phyloP scores from a whole-genome alignment of 1,284 basidiomycete species.

The Phenoliferia sp. region DNA sequence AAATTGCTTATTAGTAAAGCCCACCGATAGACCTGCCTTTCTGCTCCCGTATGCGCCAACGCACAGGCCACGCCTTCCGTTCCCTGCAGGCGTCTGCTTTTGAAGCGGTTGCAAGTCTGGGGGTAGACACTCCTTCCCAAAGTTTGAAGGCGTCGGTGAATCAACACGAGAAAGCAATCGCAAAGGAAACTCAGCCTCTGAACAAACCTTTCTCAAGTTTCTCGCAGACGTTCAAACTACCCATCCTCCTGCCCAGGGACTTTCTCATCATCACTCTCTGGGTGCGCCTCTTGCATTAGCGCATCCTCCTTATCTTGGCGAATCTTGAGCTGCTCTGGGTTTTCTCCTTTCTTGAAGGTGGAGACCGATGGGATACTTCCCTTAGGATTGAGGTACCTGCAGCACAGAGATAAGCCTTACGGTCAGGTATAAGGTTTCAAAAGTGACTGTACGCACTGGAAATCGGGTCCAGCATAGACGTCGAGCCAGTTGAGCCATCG shows the following conservation, averaged over 20 bases:
- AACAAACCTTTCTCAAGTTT: too few species aligned
- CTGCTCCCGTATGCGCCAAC: too few species aligned
- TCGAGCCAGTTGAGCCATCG: conserved; percentile 45
- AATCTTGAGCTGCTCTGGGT: conserved; percentile 10
- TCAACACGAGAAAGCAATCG: too few species aligned
- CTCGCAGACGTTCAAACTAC: too few species aligned
- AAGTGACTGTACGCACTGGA: conserved; percentile 27
- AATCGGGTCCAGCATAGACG: conserved; percentile 32
- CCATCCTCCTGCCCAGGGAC: neutral
- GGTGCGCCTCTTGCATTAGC: neutral
- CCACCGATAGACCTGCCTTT: too few species aligned
- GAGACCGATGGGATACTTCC: conserved; percentile 43
- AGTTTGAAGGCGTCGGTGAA: too few species aligned
- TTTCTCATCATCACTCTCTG: neutral
- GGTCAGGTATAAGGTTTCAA: neutral
- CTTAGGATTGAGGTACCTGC: conserved; percentile 41
- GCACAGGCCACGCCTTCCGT: too few species aligned
- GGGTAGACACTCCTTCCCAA: too few species aligned
- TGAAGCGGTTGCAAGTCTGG: too few species aligned
- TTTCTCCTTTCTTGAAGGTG: conserved; percentile 31
- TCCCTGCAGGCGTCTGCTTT: too few species aligned
- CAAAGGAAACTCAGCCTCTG: too few species aligned
- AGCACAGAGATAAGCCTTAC: neutral
- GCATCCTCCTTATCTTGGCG: neutral
- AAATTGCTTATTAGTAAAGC: too few species aligned